These are phyloP conservation scores for Cutaneotrichosporon cyanovorans DNA, from an alignment of 1,284 basidiomycete genomes.

Conservation along the genomic window DNA sequence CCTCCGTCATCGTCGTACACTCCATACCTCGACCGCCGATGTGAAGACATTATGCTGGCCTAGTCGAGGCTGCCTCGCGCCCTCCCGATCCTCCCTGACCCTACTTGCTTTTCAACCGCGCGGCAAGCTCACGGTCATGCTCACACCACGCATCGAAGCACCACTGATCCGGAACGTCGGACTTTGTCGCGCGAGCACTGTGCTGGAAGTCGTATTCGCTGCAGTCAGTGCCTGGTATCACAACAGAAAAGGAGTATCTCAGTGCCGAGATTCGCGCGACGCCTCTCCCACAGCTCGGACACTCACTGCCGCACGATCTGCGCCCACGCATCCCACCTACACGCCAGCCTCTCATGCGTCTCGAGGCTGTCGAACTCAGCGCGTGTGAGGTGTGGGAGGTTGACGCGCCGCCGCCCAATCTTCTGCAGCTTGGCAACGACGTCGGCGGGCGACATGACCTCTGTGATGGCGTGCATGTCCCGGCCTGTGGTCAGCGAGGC, in stretches of 20 bases:
- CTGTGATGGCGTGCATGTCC: constrained; percentile 26
- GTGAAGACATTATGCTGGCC: no score
- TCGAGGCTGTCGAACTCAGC: constrained; percentile 24
- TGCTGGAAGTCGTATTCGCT: constrained; percentile 12
- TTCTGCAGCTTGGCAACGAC: constrained; percentile 22
- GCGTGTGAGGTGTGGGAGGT: constrained; percentile 20
- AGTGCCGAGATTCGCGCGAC: constrained; percentile 11
- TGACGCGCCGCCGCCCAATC: constrained; percentile 23
- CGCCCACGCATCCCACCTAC: constrained; percentile 16
- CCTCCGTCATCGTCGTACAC: no score
- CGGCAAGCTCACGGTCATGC: constrained; percentile 5
- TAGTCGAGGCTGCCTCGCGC: no score
- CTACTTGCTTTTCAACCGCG: constrained; percentile 5
- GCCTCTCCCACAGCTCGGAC: neutral
- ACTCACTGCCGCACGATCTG: constrained; percentile 12
- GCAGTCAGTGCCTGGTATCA: constrained; percentile 1
- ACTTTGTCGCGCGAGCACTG: constrained; percentile 6
- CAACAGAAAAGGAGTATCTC: neutral
- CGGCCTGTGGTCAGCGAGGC: constrained; percentile 15
- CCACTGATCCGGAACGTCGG: constrained; percentile 18
- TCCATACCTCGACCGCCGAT: no score
- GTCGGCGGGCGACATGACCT: constrained; percentile 20
- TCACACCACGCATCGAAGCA: constrained; percentile 23
- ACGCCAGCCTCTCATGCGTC: constrained; percentile 13
- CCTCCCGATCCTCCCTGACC: no score